Evolutionary conservation across 139 green algal genomes (phyloP), one percentile per base, ranked within the genome.

Genomic region (Chlamydomonas urium): DNA sequence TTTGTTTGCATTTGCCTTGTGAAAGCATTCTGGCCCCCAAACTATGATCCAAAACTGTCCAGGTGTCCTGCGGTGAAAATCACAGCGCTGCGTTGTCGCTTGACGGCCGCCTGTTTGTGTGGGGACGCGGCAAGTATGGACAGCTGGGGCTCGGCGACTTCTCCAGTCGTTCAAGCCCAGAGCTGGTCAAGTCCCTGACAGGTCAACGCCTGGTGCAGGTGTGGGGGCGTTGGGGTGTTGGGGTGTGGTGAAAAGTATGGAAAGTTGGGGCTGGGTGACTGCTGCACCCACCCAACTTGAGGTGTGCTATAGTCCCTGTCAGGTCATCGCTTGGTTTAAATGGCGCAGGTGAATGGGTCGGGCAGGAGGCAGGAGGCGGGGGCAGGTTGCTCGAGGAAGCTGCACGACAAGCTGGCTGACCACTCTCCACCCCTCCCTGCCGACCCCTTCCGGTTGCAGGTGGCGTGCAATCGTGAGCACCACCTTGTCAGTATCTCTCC

Each of bases 121-220:
- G 90, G 88, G 90, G 91, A 0, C 71, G 87, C 5, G 85, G 85
- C 63, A 90, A 88, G 65, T 85, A 88, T 69, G 90, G 90, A 2
- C 74, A 86, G 42, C 83, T 97, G 32, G 91, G 91, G 4, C 78
- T 78, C 2, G 89, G 90, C 26, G 42, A 77, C 47, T 79, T 86
- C 57, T 50, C 79, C 19, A 81, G 71, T 28, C 45, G 65, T 26
- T 33, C n/a, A 24, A 24, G n/a, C 24, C 87, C 89, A 10, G 35
- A 56, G 56, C 45, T 56, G 29, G 84, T 92, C 29, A 60, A 50
- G 17, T 67, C 70, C 3, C 69, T 91, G 38, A 29, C 24, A 26
- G 80, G 75, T 0, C 24, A 76, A 33, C 32, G 36, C 14, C 24
- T 70, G n/a, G 31, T 21, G 28, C 21, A 36, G 29, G 65, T 60